Percentiles rank a stretch among this genome's conserved stretches.
Conservation (phyloP, 192 early-diverging fungal genomes). For the Coemansia erecta region DNA sequence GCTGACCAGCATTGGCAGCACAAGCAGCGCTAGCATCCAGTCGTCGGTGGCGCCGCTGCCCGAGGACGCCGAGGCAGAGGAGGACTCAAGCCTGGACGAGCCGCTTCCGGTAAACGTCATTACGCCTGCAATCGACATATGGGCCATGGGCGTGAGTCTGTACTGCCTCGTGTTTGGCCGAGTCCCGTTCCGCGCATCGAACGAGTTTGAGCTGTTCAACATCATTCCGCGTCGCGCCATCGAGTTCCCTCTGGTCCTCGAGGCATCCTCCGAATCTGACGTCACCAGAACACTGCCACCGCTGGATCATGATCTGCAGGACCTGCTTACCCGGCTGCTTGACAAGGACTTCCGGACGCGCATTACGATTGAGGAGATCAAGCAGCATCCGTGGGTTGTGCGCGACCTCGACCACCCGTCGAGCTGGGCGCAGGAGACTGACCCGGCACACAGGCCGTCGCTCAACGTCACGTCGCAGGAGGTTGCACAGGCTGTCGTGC, state of each 20-base stretch:
- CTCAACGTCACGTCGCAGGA: constrained; percentile 83
- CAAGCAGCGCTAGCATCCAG: constrained; percentile 17
- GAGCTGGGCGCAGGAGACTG: constrained; percentile 76
- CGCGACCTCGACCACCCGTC: constrained; percentile 62
- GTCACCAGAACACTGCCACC: constrained; percentile 23
- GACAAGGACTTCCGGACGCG: constrained; percentile 85
- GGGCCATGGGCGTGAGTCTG: constrained; percentile 96
- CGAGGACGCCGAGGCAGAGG: constrained; percentile 20
- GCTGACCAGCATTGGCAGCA: constrained; percentile 13
- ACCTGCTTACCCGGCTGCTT: constrained; percentile 72
- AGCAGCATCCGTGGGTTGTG: constrained; percentile 90
- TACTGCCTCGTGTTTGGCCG: constrained; percentile 91
- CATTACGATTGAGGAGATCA: constrained; percentile 85
- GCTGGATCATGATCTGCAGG: constrained; percentile 61
- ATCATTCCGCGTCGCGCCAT: constrained; percentile 76
- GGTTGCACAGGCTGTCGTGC: constrained; percentile 57
- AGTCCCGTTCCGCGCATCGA: constrained; percentile 91
- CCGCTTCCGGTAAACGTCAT: constrained; percentile 56
- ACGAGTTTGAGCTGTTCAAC: constrained; percentile 95
- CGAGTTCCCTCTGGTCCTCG: constrained; percentile 50
- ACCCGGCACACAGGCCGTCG: constrained; percentile 65
- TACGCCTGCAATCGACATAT: constrained; percentile 91
- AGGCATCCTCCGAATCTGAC: constrained; percentile 10
- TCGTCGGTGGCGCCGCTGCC: constrained; percentile 9
- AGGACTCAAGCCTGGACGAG: constrained; percentile 11